phyloP scores from a whole-genome alignment of 495 filamentous ascomycete genomes.

The Staphylotrichum longicolle region DNA sequence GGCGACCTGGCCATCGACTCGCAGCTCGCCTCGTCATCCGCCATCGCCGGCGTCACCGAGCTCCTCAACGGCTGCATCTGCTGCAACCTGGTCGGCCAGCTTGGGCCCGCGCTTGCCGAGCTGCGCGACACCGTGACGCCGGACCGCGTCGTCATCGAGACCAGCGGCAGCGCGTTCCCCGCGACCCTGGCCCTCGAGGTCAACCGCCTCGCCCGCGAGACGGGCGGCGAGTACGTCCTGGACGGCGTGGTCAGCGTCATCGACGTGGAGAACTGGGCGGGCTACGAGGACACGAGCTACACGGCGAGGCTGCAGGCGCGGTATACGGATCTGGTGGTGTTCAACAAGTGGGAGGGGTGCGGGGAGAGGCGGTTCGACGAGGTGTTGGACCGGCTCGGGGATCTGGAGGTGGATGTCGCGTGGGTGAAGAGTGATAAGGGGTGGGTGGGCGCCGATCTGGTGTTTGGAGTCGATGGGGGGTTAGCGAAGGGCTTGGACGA shows the following conservation, averaged over 20 bases:
- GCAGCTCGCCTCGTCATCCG: conserved; percentile 73
- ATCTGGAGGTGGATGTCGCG: conserved; percentile 76
- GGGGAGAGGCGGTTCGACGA: conserved; percentile 74
- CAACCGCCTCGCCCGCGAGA: conserved; percentile 69
- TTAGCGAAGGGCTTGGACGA: conserved; percentile 59
- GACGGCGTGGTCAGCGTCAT: conserved; percentile 92
- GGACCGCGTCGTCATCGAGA: conserved; percentile 92
- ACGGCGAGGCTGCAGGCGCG: conserved; percentile 81
- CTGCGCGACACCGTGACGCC: conserved; percentile 59
- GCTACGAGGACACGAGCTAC: conserved; percentile 87
- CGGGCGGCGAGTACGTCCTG: conserved; percentile 63
- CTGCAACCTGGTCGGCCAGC: conserved; percentile 93
- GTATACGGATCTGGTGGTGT: conserved; percentile 90
- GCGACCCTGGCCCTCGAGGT: conserved; percentile 91
- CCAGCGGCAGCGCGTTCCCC: conserved; percentile 81
- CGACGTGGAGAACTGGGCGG: conserved; percentile 96
- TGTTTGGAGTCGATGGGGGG: conserved; percentile 85
- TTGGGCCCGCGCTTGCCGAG: conserved; percentile 72
- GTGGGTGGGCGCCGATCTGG: conserved; percentile 66
- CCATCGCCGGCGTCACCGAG: conserved; percentile 87
- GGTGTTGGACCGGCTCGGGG: conserved; percentile 77
- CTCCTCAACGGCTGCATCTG: conserved; percentile 96
- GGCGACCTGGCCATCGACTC: conserved; percentile 92
- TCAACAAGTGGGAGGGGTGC: conserved; percentile 91
- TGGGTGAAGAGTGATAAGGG: conserved; percentile 79